Percentiles rank a stretch among this genome's conserved stretches.
phyloP scores from a whole-genome alignment of 2,329 filamentous ascomycete species.

The Akanthomyces uredinophilus region DNA sequence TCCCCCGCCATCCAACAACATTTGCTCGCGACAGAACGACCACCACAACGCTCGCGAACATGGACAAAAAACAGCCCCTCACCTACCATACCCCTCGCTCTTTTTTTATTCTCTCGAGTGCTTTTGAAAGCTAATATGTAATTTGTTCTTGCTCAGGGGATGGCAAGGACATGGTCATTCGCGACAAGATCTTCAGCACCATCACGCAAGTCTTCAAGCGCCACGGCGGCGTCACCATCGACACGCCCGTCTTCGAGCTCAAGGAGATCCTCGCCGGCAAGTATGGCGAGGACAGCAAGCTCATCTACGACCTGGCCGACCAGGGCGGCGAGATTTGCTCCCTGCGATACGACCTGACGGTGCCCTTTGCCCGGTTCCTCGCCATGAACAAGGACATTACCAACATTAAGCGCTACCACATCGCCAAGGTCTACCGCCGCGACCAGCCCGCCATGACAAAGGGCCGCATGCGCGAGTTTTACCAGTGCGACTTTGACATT shows the following conservation, averaged over 20 bases:
- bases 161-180: slow-evolving; percentile 71
- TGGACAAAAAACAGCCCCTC: background rate
- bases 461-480: slow-evolving; percentile 92
- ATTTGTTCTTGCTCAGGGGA: slow-evolving; percentile 43
- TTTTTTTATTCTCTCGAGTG: background rate
- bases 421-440: slow-evolving; percentile 70
- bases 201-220: slow-evolving; percentile 78
- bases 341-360: slow-evolving; percentile 80
- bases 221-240: slow-evolving; percentile 73
- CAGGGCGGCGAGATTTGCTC: slow-evolving; percentile 74
- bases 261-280: slow-evolving; percentile 83
- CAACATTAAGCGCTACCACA: slow-evolving; percentile 89
- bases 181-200: slow-evolving; percentile 72
- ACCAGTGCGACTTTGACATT: slow-evolving; percentile 96
- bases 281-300: slow-evolving; percentile 87
- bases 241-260: slow-evolving; percentile 80
- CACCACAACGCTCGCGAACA: background rate
- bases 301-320: slow-evolving; percentile 84
- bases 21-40: background rate
- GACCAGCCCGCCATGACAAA: slow-evolving; percentile 66
- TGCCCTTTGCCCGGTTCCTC: slow-evolving; percentile 86
- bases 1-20: slow-evolving; percentile 3
- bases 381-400: slow-evolving; percentile 83
- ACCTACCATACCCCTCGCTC: background rate
- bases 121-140: background rate